Percentiles rank a stretch among this genome's conserved stretches.
Evolutionary conservation across 2,329 filamentous ascomycete species (phyloP).

Genomic region (Exserohilum turcica): DNA sequence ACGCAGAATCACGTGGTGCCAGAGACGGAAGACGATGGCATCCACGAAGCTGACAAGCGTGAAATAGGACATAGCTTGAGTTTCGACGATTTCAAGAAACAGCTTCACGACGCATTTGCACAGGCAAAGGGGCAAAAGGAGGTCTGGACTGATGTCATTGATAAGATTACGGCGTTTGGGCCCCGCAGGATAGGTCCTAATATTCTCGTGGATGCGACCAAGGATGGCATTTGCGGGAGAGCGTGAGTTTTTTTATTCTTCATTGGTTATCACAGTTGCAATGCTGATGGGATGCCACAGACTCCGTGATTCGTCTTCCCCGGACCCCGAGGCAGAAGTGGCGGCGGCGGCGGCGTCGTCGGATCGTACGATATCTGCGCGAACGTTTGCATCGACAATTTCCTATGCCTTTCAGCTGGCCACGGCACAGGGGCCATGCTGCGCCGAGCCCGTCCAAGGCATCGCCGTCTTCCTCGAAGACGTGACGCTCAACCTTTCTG

Average conservation of each 20-base stretch:
- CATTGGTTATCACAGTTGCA: background rate
- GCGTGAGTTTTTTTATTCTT: slow-evolving; percentile 62
- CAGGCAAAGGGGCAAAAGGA: slow-evolving; percentile 75
- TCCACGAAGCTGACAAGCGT: slow-evolving; percentile 58
- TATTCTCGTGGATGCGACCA: slow-evolving; percentile 82
- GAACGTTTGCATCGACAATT: slow-evolving; percentile 86
- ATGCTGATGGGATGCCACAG: slow-evolving; percentile 25
- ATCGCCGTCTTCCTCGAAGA: slow-evolving; percentile 90
- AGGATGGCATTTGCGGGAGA: slow-evolving; percentile 71
- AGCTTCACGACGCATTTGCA: slow-evolving; percentile 72
- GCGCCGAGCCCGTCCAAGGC: slow-evolving; percentile 90
- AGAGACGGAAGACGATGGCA: slow-evolving; percentile 56
- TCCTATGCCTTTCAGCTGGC: slow-evolving; percentile 93
- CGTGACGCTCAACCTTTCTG: slow-evolving; percentile 64
- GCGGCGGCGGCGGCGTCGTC: too few species aligned
- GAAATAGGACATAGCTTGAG: slow-evolving; percentile 67
- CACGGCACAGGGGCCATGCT: slow-evolving; percentile 85
- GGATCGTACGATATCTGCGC: slow-evolving; percentile 55
- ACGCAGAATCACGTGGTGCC: slow-evolving; percentile 48
- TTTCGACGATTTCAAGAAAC: slow-evolving; percentile 74
- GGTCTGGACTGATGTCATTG: slow-evolving; percentile 74
- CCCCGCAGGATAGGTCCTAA: slow-evolving; percentile 86
- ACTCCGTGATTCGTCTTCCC: slow-evolving; percentile 35
- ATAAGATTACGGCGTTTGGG: slow-evolving; percentile 88
- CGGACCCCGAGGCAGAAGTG: slow-evolving; percentile 45